Evolutionary conservation across 1,284 basidiomycete species (phyloP).

Genomic region (Sanghuangporus weigelae): DNA sequence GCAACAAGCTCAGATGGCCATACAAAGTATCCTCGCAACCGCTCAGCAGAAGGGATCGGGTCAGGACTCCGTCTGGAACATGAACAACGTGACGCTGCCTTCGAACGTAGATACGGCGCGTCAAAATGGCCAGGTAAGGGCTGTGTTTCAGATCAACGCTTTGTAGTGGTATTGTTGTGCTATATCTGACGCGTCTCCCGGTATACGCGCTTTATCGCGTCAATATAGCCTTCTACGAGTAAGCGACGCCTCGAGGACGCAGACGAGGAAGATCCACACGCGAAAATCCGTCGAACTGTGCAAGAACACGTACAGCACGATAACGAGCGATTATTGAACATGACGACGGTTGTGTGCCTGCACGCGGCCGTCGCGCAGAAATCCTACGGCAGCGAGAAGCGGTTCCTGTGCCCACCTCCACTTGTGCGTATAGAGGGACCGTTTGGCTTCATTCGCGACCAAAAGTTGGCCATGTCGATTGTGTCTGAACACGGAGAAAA

Average conservation of each 20-base stretch:
- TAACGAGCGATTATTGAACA: constrained; percentile 64
- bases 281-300: constrained; percentile 75
- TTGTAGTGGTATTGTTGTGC: neutral
- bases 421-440: constrained; percentile 85
- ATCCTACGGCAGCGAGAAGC: constrained; percentile 89
- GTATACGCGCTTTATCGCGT: constrained; percentile 9
- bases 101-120: neutral
- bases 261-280: constrained; percentile 64
- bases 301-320: constrained; percentile 73
- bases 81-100: constrained; percentile 4
- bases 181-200: constrained; percentile 12
- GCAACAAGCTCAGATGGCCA: constrained; percentile 15
- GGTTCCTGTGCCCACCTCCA: constrained; percentile 85
- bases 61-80: constrained; percentile 23
- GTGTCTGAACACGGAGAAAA: constrained; percentile 80
- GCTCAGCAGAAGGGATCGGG: constrained; percentile 10
- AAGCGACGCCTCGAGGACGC: constrained; percentile 73
- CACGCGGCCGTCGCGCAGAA: constrained; percentile 90
- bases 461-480: constrained; percentile 80
- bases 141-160: neutral
- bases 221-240: constrained; percentile 31
- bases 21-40: constrained; percentile 17
- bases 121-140: constrained; percentile 16
- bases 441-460: constrained; percentile 71
- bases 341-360: constrained; percentile 85